These are phyloP conservation scores for Solanum medicagineum DNA, from an alignment of 257 asterid genomes.

Conservation along the genomic window DNA sequence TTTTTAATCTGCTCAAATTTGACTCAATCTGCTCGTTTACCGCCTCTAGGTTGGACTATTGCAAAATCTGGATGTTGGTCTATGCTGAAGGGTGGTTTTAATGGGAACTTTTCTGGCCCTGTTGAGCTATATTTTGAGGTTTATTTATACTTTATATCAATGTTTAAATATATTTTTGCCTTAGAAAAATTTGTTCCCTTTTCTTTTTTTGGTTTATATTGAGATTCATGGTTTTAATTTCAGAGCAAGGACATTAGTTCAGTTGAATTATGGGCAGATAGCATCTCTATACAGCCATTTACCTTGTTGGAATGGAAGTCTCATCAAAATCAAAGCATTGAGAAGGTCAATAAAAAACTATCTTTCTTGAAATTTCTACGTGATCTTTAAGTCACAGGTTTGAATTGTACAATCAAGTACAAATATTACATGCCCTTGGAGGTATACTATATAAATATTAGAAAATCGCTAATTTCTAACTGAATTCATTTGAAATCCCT, in stretches of 20 bases:
- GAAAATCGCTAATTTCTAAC: neutral
- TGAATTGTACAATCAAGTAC: neutral
- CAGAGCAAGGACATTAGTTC: neutral
- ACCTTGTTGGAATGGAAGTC: slow-evolving; percentile 18
- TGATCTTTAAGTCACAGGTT: neutral
- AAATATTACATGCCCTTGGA: neutral
- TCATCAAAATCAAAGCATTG: slow-evolving; percentile 12
- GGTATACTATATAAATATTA: neutral
- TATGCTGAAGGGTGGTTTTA: slow-evolving; percentile 2
- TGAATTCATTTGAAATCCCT: neutral
- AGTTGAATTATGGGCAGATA: slow-evolving; percentile 19
- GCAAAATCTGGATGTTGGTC: neutral
- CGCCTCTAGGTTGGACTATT: neutral
- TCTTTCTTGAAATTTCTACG: neutral
- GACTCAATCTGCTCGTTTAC: neutral
- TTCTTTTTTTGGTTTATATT: neutral
- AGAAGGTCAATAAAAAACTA: neutral
- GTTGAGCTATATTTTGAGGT: neutral
- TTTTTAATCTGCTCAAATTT: neutral
- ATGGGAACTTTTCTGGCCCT: neutral
- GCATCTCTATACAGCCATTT: slow-evolving; percentile 21
- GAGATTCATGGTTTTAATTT: neutral
- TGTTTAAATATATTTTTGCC: neutral
- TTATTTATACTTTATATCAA: neutral
- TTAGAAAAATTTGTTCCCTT: neutral